phyloP scores from a whole-genome alignment of 1,284 basidiomycete species.

The Hymenochaete sp. region DNA sequence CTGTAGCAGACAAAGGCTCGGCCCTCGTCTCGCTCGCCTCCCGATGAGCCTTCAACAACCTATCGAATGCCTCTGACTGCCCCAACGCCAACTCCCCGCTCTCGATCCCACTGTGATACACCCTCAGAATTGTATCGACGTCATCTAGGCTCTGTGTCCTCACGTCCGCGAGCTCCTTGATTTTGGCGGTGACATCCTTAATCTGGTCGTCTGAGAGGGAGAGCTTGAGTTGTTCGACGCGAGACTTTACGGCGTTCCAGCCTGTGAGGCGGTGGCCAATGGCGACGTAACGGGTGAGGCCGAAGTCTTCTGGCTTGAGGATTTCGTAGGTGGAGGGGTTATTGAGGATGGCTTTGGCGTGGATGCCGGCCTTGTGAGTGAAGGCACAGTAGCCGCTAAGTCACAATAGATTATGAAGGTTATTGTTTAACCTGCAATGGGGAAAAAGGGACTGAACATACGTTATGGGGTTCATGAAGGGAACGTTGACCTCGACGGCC shows the following conservation, averaged over 20 bases:
- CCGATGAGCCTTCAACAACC: constrained; percentile 68
- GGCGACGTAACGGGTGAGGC: constrained; percentile 94
- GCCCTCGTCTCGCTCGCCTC: constrained; percentile 26
- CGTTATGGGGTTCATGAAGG: constrained; percentile 95
- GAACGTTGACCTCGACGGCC: constrained; percentile 96
- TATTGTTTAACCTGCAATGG: neutral
- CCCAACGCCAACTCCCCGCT: constrained; percentile 82
- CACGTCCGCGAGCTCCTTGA: constrained; percentile 98
- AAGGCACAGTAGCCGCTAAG: constrained; percentile 94
- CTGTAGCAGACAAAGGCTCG: constrained; percentile 7
- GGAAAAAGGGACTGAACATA: constrained; percentile 31
- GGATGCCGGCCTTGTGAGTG: constrained; percentile 99
- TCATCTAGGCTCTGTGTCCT: constrained; percentile 99
- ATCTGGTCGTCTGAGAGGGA: constrained; percentile 77
- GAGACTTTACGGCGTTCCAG: constrained; percentile 99
- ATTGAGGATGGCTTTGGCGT: constrained; percentile 99
- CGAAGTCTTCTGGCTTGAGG: constrained; percentile 97
- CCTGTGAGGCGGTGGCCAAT: constrained; percentile 97
- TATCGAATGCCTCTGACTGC: constrained; percentile 80
- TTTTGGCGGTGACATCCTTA: constrained; percentile 98
- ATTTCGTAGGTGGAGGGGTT: constrained; percentile 99
- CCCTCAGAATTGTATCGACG: constrained; percentile 92
- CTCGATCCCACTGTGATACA: constrained; percentile 88
- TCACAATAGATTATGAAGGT: constrained; percentile 3
- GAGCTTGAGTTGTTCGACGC: constrained; percentile 94